phyloP scores from a whole-genome alignment of 257 asterid species.

The Lycium barbarum region DNA sequence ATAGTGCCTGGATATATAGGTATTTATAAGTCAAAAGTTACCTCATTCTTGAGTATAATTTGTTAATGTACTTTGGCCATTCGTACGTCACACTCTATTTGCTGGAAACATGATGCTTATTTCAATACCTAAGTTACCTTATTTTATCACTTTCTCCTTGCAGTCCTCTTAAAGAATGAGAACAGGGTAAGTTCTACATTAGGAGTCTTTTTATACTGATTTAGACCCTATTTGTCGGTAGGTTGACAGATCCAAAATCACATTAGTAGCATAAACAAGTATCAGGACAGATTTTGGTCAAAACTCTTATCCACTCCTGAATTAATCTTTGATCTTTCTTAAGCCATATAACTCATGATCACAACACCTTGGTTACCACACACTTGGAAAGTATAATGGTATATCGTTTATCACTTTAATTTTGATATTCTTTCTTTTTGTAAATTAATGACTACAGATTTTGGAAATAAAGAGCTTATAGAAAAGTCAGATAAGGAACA shows the following conservation, averaged over 20 bases:
- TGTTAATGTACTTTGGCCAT: neutral
- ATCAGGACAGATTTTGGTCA: neutral
- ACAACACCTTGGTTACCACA: neutral
- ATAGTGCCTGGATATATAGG: neutral
- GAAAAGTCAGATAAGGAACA: neutral
- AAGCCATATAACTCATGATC: neutral
- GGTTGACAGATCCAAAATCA: neutral
- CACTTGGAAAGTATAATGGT: neutral
- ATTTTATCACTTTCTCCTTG: neutral
- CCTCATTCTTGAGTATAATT: neutral
- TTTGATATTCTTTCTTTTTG: neutral
- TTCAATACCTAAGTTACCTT: neutral
- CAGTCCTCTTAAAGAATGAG: neutral
- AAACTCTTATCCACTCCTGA: neutral
- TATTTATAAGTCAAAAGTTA: too few species aligned
- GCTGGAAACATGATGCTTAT: neutral
- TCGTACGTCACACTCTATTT: neutral
- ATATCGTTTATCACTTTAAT: neutral
- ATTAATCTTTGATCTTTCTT: constrained; percentile 4
- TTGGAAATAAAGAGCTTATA: neutral
- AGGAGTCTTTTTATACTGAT: neutral
- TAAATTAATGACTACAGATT: neutral
- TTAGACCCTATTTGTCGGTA: neutral
- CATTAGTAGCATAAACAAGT: neutral
- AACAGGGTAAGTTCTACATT: constrained; percentile 7